These are phyloP conservation scores for Populus davidiana DNA, from an alignment of 345 rosid species.

Conservation along the genomic window DNA sequence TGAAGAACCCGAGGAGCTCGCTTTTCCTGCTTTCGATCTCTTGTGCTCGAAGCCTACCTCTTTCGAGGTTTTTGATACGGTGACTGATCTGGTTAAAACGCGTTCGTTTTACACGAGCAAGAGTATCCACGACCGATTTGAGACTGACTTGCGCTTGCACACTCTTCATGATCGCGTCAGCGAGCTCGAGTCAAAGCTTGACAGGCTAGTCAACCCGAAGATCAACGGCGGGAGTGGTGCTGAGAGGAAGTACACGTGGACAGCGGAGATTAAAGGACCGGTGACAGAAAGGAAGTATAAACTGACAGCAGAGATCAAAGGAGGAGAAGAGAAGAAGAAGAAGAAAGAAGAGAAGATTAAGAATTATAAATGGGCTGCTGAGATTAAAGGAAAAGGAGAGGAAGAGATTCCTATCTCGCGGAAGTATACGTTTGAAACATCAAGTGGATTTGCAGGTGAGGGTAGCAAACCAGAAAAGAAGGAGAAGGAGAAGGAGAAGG, in stretches of 20 bases:
- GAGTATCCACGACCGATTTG: slow-evolving; percentile 42
- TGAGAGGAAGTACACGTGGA: slow-evolving; percentile 73
- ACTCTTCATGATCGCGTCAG: slow-evolving; percentile 58
- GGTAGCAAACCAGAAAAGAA: slow-evolving; percentile 35
- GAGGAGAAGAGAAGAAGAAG: slow-evolving; percentile 26
- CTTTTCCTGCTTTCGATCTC: slow-evolving; percentile 46
- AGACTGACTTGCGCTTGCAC: slow-evolving; percentile 40
- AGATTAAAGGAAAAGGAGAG: slow-evolving; percentile 57
- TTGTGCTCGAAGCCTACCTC: slow-evolving; percentile 28
- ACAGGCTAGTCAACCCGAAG: slow-evolving; percentile 36
- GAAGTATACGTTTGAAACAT: slow-evolving; percentile 59
- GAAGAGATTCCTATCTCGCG: slow-evolving; percentile 46
- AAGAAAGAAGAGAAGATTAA: slow-evolving; percentile 34
- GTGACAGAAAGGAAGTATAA: slow-evolving; percentile 62
- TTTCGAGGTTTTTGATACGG: slow-evolving; percentile 42
- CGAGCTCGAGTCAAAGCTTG: slow-evolving; percentile 68
- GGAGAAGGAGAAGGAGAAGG: slow-evolving; percentile 33
- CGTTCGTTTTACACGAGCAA: slow-evolving; percentile 46
- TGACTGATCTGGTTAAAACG: slow-evolving; percentile 58
- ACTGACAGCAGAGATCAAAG: slow-evolving; percentile 65
- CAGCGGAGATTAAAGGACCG: slow-evolving; percentile 69
- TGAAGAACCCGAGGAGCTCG: slow-evolving; percentile 22
- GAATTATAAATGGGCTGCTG: slow-evolving; percentile 70
- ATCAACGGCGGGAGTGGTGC: slow-evolving; percentile 21
- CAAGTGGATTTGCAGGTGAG: slow-evolving; percentile 43